Base-by-base conservation (phyloP, 1,284 basidiomycete species). In the Tilletia indica region DNA sequence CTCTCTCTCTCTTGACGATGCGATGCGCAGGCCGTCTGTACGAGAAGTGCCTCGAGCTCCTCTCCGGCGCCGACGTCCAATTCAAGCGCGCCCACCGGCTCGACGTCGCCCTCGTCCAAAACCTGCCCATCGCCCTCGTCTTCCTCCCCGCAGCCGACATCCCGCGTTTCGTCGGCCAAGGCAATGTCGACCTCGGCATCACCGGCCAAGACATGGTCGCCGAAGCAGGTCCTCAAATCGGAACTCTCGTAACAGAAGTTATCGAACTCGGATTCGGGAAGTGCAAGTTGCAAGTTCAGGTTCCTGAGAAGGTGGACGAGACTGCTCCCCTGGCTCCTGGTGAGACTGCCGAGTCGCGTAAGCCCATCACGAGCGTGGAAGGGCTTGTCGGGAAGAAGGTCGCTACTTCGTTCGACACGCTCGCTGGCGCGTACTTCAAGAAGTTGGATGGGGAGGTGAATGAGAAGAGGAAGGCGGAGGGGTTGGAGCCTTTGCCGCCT, bases 61-160 rank as follows among this genome's bases (percentile, higher is more conserved):
- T 99, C 3, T 68, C 75, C 9, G 82, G 94, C 71, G 95, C 96
- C 73, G 96, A 99, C 85, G 93, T 99, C 78, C 93, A 97, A 85
- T 99, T 97, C 85, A 91, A 92, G 81, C 89, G 93, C 80, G 90
- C 91, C 78, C 89, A 93, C 84, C 88, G 96, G 75, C 88, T 97
- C 67, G 96, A 99, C 83, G 93, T 98, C 45, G 93, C 92, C 76
- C 88, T 98, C 16, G 93, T 93, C 19, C 89, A 91, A 76, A 99
- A 99, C 84, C 93, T 94, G 82, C 91, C 91, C 67, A 94, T 99
- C 75, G 94, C 94, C 5, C 90, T 98, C 68, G 92, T 99, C 42
- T 99, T 99, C 86, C 91, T 99, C 21, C 96, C 97, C 31, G 97
- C 97, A 0, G 89, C 93, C 8, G 97, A 99, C 83, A 99, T 99